Base-by-base conservation (phyloP, 2,329 filamentous ascomycete species). In the Botrytis elliptica region DNA sequence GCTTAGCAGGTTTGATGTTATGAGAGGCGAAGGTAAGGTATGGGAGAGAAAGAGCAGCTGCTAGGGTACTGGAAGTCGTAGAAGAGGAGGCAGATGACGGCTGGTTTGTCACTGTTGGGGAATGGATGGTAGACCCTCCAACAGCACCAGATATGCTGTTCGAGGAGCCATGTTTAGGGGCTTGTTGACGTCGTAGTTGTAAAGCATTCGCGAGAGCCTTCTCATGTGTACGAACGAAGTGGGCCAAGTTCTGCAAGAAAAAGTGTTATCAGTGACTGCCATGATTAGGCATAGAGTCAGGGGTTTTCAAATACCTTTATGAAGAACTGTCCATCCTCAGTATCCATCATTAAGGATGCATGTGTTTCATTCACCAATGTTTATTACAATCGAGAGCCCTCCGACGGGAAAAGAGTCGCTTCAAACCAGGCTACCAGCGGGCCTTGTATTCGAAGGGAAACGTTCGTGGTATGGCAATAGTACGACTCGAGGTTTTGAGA, bases 151-250 rank as follows among this genome's bases (percentile, higher is more conserved):
- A 89, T 69, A 90, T 87, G 80, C 88, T 91, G 79, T 91, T 89
- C 20, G 91, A 90, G 73, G 89, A 84, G 77, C 88, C 89, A 89
- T 95, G 90, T 79, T 91, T 92, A 76, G 89, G 85, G 59, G 87
- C 85, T 76, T 89, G 88, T 80, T 93, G 91, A 79, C 93, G 90
- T 82, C 92, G 91, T 79, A 97, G 88, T 83, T 98, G 95, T 76
- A 98, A 86, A 79, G 95, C 95, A 85, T 98, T 98, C 81, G 96
- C 96, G 76, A 99, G 89, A 55, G 95, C 95, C 85, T 97, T 97
- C 84, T 99, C 96, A 86, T 99, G 94, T 73, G 94, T 97, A 76
- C 95, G 94, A 84, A 99, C 94, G 84, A 97, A 98, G 84, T 92
- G 92, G 82, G 95, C 95, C 82, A 99, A 88, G 88, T 97, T 96